These are phyloP conservation scores for Piper longum DNA, from an alignment of 164 flowering plant species.

Conservation along the genomic window DNA sequence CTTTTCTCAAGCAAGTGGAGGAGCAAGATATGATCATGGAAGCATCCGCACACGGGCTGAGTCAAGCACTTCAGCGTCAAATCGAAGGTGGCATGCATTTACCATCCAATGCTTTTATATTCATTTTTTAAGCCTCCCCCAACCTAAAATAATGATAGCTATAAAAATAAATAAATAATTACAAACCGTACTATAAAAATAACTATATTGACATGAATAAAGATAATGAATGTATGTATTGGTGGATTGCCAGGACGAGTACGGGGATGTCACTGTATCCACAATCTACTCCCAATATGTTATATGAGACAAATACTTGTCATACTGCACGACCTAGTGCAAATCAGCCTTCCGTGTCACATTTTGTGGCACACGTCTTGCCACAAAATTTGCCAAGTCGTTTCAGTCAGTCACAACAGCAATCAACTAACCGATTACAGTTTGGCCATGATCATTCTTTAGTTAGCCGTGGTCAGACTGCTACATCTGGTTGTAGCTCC, in stretches of 20 bases:
- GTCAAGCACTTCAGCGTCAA: conserved; percentile 4
- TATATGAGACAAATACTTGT: conserved; percentile 35
- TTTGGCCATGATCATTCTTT: conserved; percentile 35
- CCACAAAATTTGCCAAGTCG: conserved; percentile 65
- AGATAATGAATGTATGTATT: neutral
- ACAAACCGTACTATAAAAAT: no score
- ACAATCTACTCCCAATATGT: conserved; percentile 46
- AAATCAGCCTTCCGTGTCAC: conserved; percentile 28
- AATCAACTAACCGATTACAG: conserved; percentile 9
- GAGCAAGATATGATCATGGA: conserved; percentile 26
- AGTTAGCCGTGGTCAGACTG: conserved; percentile 27
- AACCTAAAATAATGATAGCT: no score
- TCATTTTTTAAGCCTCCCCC: neutral
- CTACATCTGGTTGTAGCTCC: conserved; percentile 29
- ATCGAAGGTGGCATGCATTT: conserved; percentile 34
- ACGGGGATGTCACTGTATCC: conserved; percentile 45
- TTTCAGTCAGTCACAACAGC: conserved; percentile 57
- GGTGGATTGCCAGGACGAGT: conserved; percentile 31
- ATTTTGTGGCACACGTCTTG: conserved; percentile 27
- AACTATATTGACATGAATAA: no score
- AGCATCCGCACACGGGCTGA: conserved; percentile 16
- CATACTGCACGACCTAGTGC: conserved; percentile 25
- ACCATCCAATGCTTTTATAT: neutral
- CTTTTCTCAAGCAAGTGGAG: conserved; percentile 28
- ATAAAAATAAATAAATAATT: no score